Evolutionary conservation across 805 yeast genomes (phyloP).

Genomic region (Yarrowia sp.): DNA sequence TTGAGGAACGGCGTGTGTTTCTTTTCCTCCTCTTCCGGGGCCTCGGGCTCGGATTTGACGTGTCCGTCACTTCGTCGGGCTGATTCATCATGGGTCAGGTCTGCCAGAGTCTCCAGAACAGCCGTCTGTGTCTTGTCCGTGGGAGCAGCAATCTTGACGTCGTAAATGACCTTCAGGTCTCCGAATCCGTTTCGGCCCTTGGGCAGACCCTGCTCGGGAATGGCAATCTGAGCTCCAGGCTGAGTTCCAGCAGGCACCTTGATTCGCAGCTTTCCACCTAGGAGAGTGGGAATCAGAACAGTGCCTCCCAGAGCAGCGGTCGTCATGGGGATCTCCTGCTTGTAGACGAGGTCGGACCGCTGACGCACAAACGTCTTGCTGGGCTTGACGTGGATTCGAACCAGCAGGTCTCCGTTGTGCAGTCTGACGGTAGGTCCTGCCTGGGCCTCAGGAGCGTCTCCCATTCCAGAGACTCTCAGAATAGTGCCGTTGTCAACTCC

Average conservation of each 20-base stretch:
- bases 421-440: slow-evolving; percentile 65
- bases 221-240: slow-evolving; percentile 63
- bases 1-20: slow-evolving; percentile 34
- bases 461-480: slow-evolving; percentile 79
- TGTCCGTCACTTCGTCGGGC: slow-evolving; percentile 65
- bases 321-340: slow-evolving; percentile 77
- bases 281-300: slow-evolving; percentile 84
- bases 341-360: slow-evolving; percentile 62
- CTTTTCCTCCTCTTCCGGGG: slow-evolving; percentile 20
- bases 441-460: slow-evolving; percentile 81
- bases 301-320: slow-evolving; percentile 96
- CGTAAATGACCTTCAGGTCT: slow-evolving; percentile 69
- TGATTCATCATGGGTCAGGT: slow-evolving; percentile 71
- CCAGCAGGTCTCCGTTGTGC: slow-evolving; percentile 81
- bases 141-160: slow-evolving; percentile 70
- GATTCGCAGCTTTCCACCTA: slow-evolving; percentile 69
- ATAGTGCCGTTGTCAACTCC: slow-evolving; percentile 87
- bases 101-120: slow-evolving; percentile 90
- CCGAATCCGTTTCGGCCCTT: slow-evolving; percentile 61
- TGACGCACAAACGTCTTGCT: slow-evolving; percentile 68
- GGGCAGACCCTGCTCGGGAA: slow-evolving; percentile 89
- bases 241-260: slow-evolving; percentile 85
- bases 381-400: slow-evolving; percentile 71
- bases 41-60: slow-evolving; percentile 7
- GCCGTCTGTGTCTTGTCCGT: slow-evolving; percentile 81